Evolutionary conservation across 306 rosid genomes (phyloP).

Genomic region (Carpinus fangiana): DNA sequence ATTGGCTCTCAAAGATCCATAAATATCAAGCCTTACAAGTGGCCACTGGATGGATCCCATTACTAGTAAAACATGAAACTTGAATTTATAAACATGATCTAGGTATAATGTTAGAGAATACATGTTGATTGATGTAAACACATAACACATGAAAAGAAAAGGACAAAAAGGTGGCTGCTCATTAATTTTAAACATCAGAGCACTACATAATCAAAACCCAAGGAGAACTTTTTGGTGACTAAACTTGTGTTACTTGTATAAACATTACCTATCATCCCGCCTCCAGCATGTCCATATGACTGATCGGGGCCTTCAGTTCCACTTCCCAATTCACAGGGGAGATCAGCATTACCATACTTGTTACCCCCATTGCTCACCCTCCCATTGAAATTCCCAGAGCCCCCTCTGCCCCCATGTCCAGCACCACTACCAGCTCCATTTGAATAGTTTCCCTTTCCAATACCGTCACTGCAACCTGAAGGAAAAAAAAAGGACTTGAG

Average conservation of each 20-base stretch:
- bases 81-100: constrained; percentile 15
- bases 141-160: constrained; percentile 8
- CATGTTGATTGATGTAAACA: constrained; percentile 20
- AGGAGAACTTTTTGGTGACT: constrained; percentile 12
- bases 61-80: constrained; percentile 53
- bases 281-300: constrained; percentile 74
- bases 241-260: constrained; percentile 17
- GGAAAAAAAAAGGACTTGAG: constrained; percentile 35
- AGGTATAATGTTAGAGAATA: constrained; percentile 12
- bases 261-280: constrained; percentile 89
- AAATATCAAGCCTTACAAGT: constrained; percentile 66
- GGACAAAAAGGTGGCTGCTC: neutral
- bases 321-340: constrained; percentile 97
- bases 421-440: constrained; percentile 99
- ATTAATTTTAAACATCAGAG: neutral
- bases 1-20: constrained; percentile 82
- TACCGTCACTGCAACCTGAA: constrained; percentile 88
- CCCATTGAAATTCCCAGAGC: constrained; percentile 88
- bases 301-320: constrained; percentile 84
- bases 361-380: constrained; percentile 74
- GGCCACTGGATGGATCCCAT: constrained; percentile 98
- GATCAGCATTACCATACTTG: constrained; percentile 86
- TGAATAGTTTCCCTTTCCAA: constrained; percentile 92
- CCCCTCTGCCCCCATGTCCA: constrained; percentile 99
- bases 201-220: constrained; percentile 16